Percentiles rank a stretch among this genome's conserved stretches.
Conservation (phyloP, 1,284 basidiomycete species). For the Chalciporus sp. region DNA sequence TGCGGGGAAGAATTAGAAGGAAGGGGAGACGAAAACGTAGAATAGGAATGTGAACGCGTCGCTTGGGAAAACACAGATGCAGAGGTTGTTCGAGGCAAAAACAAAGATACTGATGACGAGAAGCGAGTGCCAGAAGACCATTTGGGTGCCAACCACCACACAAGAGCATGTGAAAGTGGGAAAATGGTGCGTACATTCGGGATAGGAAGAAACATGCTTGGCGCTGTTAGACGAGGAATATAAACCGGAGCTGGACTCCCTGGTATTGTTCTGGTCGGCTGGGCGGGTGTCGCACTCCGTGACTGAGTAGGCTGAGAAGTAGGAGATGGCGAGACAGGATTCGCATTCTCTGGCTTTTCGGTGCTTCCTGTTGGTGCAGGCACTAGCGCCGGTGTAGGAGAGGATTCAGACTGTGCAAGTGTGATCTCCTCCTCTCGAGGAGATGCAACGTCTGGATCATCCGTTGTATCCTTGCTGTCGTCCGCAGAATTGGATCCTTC, state of each 20-base stretch:
- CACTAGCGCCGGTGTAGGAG: conserved; percentile 15
- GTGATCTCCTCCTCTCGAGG: conserved; percentile 41
- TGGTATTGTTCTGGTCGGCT: conserved; percentile 35
- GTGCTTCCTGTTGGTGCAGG: conserved; percentile 32
- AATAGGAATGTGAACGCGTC: background rate
- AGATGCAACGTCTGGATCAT: conserved; percentile 33
- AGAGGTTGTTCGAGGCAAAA: conserved; percentile 6
- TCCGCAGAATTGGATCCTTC: conserved; percentile 22
- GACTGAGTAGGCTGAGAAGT: conserved; percentile 22
- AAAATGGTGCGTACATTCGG: conserved; percentile 66
- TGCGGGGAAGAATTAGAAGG: background rate
- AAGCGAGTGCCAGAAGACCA: conserved; percentile 24
- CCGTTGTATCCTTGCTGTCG: conserved; percentile 26
- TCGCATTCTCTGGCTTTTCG: conserved; percentile 34
- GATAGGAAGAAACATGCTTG: conserved; percentile 80
- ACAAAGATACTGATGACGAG: conserved; percentile 33
- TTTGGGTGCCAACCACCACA: conserved; percentile 60
- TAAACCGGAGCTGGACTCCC: conserved; percentile 45
- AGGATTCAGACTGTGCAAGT: conserved; percentile 32
- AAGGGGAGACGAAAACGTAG: background rate
- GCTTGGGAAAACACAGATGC: background rate
- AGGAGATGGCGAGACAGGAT: background rate
- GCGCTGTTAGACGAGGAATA: conserved; percentile 56
- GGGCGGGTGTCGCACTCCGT: conserved; percentile 26
- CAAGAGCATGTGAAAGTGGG: conserved; percentile 46